Conservation (phyloP, 2,329 filamentous ascomycete species). For the Colletotrichum sp. region DNA sequence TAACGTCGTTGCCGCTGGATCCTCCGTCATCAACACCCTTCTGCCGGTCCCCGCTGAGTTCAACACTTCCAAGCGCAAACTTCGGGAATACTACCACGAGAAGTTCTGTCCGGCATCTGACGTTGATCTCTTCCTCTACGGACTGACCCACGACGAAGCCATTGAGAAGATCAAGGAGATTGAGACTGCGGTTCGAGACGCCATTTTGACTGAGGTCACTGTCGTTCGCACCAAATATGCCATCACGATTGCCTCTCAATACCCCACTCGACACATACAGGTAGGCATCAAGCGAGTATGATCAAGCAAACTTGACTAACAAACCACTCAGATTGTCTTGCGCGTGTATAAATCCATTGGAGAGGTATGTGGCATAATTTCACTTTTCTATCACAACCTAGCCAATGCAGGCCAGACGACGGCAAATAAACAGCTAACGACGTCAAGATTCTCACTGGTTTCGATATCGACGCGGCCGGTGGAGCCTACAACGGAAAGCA, state of each 20-base stretch:
- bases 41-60: constrained; percentile 71
- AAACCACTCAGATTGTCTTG: constrained; percentile 69
- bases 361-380: constrained; percentile 46
- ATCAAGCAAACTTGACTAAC: constrained; percentile 10
- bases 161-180: constrained; percentile 86
- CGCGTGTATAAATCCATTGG: constrained; percentile 84
- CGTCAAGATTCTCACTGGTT: constrained; percentile 74
- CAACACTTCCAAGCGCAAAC: constrained; percentile 64
- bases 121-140: constrained; percentile 86
- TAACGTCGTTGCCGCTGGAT: constrained; percentile 83
- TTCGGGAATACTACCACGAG: constrained; percentile 81
- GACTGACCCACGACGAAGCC: constrained; percentile 76
- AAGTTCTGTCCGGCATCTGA: constrained; percentile 83
- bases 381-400: background rate
- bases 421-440: background rate
- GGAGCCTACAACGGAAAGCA: constrained; percentile 82
- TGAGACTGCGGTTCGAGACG: constrained; percentile 75
- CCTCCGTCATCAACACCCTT: constrained; percentile 79
- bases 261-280: constrained; percentile 81
- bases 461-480: constrained; percentile 86
- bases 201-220: constrained; percentile 82
- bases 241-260: constrained; percentile 84
- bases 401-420: background rate
- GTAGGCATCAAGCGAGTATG: constrained; percentile 31
- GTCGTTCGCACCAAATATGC: constrained; percentile 87